phyloP scores from a whole-genome alignment of 225 moss, liverwort and hornwort species.

The Rhytidiadelphus loreus region DNA sequence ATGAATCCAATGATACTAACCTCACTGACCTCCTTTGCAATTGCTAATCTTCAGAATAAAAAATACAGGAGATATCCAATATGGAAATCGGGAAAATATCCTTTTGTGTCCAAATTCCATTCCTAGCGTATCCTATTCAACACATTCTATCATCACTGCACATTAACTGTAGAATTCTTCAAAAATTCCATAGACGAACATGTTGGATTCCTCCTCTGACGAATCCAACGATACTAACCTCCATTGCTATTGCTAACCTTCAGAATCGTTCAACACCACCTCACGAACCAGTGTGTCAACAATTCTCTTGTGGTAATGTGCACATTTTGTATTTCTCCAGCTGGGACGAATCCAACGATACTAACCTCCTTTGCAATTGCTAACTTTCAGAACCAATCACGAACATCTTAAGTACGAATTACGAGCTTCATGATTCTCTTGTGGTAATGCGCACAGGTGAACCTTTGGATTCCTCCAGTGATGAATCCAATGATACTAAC shows the following conservation, averaged over 20 bases:
- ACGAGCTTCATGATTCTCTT: not conserved
- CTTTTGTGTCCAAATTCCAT: not conserved
- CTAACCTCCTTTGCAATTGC: not conserved
- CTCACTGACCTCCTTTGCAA: not conserved
- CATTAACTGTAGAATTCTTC: not conserved
- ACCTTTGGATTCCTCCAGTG: not conserved
- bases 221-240: not conserved
- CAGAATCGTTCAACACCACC: not conserved
- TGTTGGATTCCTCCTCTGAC: not conserved
- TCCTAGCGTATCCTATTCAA: not conserved
- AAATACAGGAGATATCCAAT: not conserved
- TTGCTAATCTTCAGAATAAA: not conserved
- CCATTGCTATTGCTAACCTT: not conserved
- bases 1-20: not conserved
- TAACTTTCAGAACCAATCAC: not conserved
- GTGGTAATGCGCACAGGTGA: not conserved
- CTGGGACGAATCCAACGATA: not conserved
- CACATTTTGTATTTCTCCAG: not conserved
- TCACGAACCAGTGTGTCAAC: not conserved
- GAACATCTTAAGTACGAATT: not conserved
- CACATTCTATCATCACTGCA: not conserved
- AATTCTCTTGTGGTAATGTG: not conserved
- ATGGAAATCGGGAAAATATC: not conserved
- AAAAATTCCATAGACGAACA: not conserved
- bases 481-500: not conserved